Evolutionary conservation across 2,329 filamentous ascomycete species (phyloP).

Genomic region (Thielaviopsis euricoi): DNA sequence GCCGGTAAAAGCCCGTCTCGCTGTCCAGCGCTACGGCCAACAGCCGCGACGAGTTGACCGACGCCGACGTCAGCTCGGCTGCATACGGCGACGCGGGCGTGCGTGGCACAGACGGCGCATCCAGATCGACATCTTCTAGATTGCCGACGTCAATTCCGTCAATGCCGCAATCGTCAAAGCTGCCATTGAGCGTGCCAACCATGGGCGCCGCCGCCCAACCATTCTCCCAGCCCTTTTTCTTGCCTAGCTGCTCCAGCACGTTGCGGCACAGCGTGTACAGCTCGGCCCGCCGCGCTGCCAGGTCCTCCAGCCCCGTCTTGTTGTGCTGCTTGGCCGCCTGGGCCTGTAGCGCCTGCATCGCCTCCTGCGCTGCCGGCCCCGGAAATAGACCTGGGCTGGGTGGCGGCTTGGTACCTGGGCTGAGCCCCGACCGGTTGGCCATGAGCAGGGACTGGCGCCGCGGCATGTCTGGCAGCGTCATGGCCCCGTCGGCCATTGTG

Average conservation of each 20-base stretch:
- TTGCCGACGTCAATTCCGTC: too few species aligned
- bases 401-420: constrained; percentile 18
- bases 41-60: constrained; percentile 37
- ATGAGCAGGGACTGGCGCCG: constrained; percentile 44
- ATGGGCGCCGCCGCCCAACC: constrained; percentile 52
- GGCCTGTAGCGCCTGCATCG: constrained; percentile 22
- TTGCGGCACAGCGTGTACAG: constrained; percentile 66
- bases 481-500: not conserved
- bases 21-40: constrained; percentile 45
- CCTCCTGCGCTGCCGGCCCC: constrained; percentile 22
- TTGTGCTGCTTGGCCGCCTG: constrained; percentile 29
- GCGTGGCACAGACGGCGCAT: constrained; percentile 17
- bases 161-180: constrained; percentile 24
- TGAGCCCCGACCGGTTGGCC: constrained; percentile 23
- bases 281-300: constrained; percentile 70
- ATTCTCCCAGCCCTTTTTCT: constrained; percentile 55
- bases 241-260: constrained; percentile 59
- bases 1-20: constrained; percentile 44
- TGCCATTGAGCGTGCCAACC: constrained; percentile 24
- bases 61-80: constrained; percentile 1
- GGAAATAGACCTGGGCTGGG: constrained; percentile 38
- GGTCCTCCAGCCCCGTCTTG: constrained; percentile 56
- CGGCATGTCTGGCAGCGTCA: constrained; percentile 35
- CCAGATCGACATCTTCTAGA: constrained; percentile 42
- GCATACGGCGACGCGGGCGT: constrained; percentile 6